Evolutionary conservation across 2,329 filamentous ascomycete genomes (phyloP).

Genomic region (Pochonia chlamydosporia): DNA sequence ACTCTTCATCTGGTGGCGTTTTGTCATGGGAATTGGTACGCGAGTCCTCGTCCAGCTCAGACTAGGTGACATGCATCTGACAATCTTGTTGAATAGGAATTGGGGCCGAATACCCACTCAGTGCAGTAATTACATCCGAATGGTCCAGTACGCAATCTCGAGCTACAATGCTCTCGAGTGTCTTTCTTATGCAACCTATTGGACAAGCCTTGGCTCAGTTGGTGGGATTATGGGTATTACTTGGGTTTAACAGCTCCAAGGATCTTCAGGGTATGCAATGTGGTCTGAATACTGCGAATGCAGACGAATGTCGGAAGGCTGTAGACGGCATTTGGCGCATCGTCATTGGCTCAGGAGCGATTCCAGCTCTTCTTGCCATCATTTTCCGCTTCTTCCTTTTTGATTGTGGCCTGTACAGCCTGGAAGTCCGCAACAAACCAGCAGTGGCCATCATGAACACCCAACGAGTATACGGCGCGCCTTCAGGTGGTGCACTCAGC

Average conservation of each 20-base stretch:
- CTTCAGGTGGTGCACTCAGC: conserved; percentile 10
- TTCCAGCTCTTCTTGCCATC: conserved; percentile 58
- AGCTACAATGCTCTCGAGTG: conserved; percentile 60
- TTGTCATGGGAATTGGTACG: conserved; percentile 47
- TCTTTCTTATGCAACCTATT: conserved; percentile 65
- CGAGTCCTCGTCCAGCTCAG: not conserved
- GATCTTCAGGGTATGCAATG: conserved; percentile 39
- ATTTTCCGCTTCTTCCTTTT: conserved; percentile 62
- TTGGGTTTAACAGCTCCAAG: conserved; percentile 37
- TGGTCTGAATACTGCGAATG: conserved; percentile 38
- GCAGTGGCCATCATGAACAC: conserved; percentile 54
- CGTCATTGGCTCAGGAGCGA: conserved; percentile 58
- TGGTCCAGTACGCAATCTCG: conserved; percentile 58
- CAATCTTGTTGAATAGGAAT: conserved; percentile 37
- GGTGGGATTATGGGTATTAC: conserved; percentile 49
- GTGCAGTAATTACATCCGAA: conserved; percentile 63
- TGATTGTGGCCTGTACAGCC: conserved; percentile 59
- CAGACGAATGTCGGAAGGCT: conserved; percentile 37
- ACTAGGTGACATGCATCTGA: not conserved
- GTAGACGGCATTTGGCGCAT: conserved; percentile 62
- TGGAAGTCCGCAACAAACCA: conserved; percentile 59
- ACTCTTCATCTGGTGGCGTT: conserved; percentile 48
- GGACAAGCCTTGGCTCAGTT: conserved; percentile 61
- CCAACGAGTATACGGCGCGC: conserved; percentile 49
- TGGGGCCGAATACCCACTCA: conserved; percentile 63